phyloP scores from a whole-genome alignment of 179 eudicot species.

The Carnegiea gigantea region DNA sequence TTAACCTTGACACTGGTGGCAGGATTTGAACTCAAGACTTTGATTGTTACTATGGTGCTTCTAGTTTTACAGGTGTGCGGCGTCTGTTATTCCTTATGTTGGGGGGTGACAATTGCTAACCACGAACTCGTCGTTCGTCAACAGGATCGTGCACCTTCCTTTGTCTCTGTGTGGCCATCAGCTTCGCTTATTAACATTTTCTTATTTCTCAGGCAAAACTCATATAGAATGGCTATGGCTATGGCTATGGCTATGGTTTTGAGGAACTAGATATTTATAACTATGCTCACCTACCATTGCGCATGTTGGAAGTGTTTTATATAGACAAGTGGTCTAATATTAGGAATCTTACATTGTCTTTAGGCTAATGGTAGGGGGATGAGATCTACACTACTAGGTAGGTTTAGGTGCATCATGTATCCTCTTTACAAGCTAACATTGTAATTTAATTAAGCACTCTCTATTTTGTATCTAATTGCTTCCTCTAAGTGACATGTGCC shows the following conservation, averaged over 20 bases:
- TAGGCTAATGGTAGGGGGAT: constrained; percentile 15
- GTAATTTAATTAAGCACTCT: background rate
- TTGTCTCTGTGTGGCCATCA: no score
- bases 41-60: no score
- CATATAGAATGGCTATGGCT: background rate
- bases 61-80: no score
- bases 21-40: no score
- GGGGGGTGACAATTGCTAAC: no score
- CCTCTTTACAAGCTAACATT: constrained; percentile 16
- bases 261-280: background rate
- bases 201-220: no score
- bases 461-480: background rate
- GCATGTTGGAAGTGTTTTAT: background rate
- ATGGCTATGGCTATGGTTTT: background rate
- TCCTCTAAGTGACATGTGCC: background rate
- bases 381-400: constrained; percentile 13
- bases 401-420: constrained; percentile 29
- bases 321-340: background rate
- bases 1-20: no score
- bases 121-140: no score
- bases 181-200: no score
- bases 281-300: background rate
- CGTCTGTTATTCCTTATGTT: no score
- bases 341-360: background rate
- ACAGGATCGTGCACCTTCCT: no score